These are phyloP conservation scores for Serendipita indica DNA, from an alignment of 768 basidiomycete genomes.

Conservation along the genomic window DNA sequence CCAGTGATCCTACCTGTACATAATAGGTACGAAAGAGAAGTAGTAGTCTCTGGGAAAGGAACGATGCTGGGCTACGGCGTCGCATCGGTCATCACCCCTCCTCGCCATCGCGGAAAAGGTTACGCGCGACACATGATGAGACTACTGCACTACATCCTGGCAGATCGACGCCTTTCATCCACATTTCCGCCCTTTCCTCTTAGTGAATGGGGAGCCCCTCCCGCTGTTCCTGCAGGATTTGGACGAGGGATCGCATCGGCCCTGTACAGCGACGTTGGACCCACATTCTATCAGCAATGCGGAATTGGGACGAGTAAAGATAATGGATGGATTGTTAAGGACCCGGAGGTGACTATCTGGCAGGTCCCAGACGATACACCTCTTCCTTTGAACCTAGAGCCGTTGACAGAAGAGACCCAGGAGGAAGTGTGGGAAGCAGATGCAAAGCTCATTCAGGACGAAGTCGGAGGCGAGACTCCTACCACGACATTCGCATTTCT, in stretches of 20 bases:
- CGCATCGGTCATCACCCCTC: slow-evolving; percentile 43
- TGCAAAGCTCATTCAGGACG: slow-evolving; percentile 23
- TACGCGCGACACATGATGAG: slow-evolving; percentile 52
- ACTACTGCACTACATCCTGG: slow-evolving; percentile 42
- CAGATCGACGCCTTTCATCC: slow-evolving; percentile 19
- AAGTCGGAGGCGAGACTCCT: slow-evolving; percentile 5
- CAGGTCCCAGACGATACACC: slow-evolving; percentile 17
- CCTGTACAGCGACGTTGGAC: slow-evolving; percentile 41
- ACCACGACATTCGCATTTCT: slow-evolving; percentile 26
- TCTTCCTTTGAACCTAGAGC: slow-evolving; percentile 11
- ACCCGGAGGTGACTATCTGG: slow-evolving; percentile 29
- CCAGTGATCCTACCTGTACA: background rate
- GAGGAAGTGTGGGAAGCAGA: slow-evolving; percentile 29
- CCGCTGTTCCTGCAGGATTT: slow-evolving; percentile 22
- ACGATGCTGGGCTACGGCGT: slow-evolving; percentile 35
- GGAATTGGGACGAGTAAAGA: slow-evolving; percentile 23
- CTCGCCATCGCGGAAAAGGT: slow-evolving; percentile 34
- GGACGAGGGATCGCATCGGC: slow-evolving; percentile 33
- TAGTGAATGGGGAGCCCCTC: slow-evolving; percentile 30
- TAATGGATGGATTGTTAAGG: slow-evolving; percentile 32
- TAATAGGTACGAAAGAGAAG: slow-evolving; percentile 26
- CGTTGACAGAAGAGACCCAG: slow-evolving; percentile 27
- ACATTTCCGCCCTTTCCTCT: slow-evolving; percentile 24
- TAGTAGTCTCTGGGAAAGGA: slow-evolving; percentile 18
- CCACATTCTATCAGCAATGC: slow-evolving; percentile 29